phyloP scores from a whole-genome alignment of 768 basidiomycete species.

The Kwoniella sp. region DNA sequence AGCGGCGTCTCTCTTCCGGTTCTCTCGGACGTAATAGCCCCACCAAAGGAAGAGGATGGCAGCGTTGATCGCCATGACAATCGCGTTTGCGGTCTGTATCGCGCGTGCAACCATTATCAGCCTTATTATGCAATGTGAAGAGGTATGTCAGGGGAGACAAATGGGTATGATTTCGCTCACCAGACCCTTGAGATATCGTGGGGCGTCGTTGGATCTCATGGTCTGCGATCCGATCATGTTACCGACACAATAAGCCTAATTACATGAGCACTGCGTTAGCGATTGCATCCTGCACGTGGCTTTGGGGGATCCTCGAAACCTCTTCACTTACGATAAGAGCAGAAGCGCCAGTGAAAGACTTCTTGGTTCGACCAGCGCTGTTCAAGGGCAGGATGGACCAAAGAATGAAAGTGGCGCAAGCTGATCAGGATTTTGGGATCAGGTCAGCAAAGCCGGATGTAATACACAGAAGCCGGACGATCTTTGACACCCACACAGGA shows the following conservation, averaged over 20 bases:
- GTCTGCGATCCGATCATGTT: constrained; percentile 38
- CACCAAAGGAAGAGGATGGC: constrained; percentile 26
- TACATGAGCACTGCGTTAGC: no score
- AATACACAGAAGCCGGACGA: no score
- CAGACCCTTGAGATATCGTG: constrained; percentile 80
- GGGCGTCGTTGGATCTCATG: constrained; percentile 60
- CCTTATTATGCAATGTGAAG: background rate
- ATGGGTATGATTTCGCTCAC: background rate
- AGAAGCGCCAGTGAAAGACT: constrained; percentile 21
- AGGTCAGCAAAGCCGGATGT: no score
- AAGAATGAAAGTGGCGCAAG: constrained; percentile 24
- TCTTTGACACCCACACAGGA: constrained; percentile 2
- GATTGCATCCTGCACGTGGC: no score
- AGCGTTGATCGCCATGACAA: constrained; percentile 24
- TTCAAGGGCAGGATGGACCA: constrained; percentile 39
- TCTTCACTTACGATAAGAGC: constrained; percentile 26
- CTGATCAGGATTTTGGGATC: background rate
- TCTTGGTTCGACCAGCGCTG: constrained; percentile 40
- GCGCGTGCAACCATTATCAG: constrained; percentile 6
- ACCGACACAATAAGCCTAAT: constrained; percentile 24
- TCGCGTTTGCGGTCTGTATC: constrained; percentile 24
- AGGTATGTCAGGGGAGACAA: no score
- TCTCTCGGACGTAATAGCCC: constrained; percentile 26
- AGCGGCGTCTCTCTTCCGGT: constrained; percentile 25
- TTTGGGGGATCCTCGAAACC: no score